These are phyloP conservation scores for Manihot esculenta DNA, from an alignment of 441 rosid genomes.

Conservation along the genomic window DNA sequence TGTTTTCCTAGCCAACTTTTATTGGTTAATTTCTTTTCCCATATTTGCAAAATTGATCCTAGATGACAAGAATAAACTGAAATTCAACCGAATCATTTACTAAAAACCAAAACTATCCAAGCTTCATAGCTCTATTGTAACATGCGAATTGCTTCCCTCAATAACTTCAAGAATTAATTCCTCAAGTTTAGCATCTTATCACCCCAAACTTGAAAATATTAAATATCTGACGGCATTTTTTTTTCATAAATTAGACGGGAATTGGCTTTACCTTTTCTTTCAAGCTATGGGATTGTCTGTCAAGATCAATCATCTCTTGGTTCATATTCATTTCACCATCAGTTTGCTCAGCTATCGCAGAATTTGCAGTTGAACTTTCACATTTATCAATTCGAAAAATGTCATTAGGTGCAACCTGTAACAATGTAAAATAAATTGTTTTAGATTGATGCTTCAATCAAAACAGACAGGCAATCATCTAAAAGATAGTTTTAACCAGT, in stretches of 20 bases:
- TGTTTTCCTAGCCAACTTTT: background rate
- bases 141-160: background rate
- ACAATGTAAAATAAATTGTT: slow-evolving; percentile 24
- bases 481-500: background rate
- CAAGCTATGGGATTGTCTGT: slow-evolving; percentile 33
- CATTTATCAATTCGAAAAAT: slow-evolving; percentile 60
- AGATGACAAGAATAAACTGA: background rate
- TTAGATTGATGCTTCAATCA: slow-evolving; percentile 5
- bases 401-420: slow-evolving; percentile 80
- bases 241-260: background rate
- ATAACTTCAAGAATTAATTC: slow-evolving; percentile 1
- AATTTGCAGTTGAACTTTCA: slow-evolving; percentile 46
- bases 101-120: background rate
- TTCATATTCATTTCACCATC: slow-evolving; percentile 44
- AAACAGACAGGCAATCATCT: background rate
- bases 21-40: background rate
- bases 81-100: background rate
- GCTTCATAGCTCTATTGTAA: background rate
- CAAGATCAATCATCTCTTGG: slow-evolving; percentile 41
- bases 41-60: background rate
- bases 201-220: background rate
- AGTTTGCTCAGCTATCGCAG: slow-evolving; percentile 41
- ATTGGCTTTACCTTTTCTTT: slow-evolving; percentile 54
- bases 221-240: background rate
- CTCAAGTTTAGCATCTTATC: background rate